These are phyloP conservation scores for Orbilia oligospora DNA, from an alignment of 2,329 filamentous ascomycete genomes.

Conservation along the genomic window DNA sequence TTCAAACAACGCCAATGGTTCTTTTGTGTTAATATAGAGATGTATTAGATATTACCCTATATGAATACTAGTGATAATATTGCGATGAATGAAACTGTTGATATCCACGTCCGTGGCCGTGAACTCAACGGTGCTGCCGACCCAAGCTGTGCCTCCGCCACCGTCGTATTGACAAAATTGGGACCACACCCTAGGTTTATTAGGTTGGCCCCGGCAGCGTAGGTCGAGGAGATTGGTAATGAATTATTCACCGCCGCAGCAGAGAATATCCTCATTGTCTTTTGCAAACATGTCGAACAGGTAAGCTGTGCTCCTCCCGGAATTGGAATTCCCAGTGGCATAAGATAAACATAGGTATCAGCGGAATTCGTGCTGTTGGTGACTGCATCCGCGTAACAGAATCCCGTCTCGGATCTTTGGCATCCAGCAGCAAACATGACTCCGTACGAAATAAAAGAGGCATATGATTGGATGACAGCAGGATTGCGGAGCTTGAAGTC, in stretches of 20 bases:
- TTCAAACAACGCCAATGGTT: constrained; percentile 35
- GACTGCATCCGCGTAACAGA: constrained; percentile 81
- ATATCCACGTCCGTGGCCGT: constrained; percentile 59
- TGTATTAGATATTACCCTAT: constrained; percentile 52
- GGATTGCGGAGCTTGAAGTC: constrained; percentile 80
- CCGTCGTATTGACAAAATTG: constrained; percentile 71
- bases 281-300: constrained; percentile 81
- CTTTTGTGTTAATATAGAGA: constrained; percentile 25
- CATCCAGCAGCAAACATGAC: constrained; percentile 86
- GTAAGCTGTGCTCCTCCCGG: constrained; percentile 78
- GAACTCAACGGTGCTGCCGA: constrained; percentile 50
- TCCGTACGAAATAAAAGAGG: constrained; percentile 82
- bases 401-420: constrained; percentile 74
- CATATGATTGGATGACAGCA: constrained; percentile 80
- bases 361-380: constrained; percentile 79
- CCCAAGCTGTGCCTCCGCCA: constrained; percentile 63
- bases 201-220: constrained; percentile 78
- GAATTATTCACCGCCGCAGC: constrained; percentile 76
- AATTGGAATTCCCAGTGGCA: constrained; percentile 82
- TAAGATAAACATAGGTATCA: constrained; percentile 85
- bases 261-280: constrained; percentile 87
- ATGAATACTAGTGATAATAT: constrained; percentile 56
- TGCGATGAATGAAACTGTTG: constrained; percentile 59
- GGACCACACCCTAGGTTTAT: constrained; percentile 77
- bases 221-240: constrained; percentile 78